Evolutionary conservation across 306 rosid species (phyloP), one percentile per base, ranked within the genome.

Genomic region (Vigna reflexopilosa): DNA sequence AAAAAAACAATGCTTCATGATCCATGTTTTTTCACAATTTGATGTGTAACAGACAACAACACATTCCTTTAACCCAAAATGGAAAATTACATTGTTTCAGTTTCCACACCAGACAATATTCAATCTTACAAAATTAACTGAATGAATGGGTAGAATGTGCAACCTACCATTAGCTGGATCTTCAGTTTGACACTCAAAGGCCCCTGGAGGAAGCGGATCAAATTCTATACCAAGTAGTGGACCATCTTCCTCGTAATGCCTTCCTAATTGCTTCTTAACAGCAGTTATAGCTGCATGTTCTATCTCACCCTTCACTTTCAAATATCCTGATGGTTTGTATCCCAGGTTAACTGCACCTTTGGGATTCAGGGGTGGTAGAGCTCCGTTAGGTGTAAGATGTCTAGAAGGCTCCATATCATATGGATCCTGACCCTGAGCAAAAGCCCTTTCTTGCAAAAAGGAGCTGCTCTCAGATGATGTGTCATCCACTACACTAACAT

Each of bases 211-310:
- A 86, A 86, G 91, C 55, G 80, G 86, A 65, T 96, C 97, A 79
- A 96, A 96, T 74, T 93, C 96, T 51, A 96, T 86, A 49, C 94
- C 88, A 77, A 93, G 94, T 2, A 83, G 87, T 15, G 99, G 99
- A 80, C 99, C 99, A 86, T 96, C 94, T 85, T 88, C 97, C 67
- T 0, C 76, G 72, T 90, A 91, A 56, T 88, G 84, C 83, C 80
- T 81, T 66, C 99, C 99, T 81, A 96, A 75, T 85, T 93, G 99
- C 90, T 88, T 93, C 89, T 90, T 96, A 75, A 96, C 99, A 55
- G 96, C 96, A 73, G 94, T 96, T 75, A 96, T 90, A 81, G 98
- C 97, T 86, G 98, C 96, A 91, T 95, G 91, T 86, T 93, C 99
- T 74, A 86, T 88, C 81, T 96, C 99, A 2, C 98, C 96, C 85